Percentiles rank a stretch among this genome's conserved stretches.
Conservation (phyloP, 495 filamentous ascomycete genomes). For the Neurospora sp. region DNA sequence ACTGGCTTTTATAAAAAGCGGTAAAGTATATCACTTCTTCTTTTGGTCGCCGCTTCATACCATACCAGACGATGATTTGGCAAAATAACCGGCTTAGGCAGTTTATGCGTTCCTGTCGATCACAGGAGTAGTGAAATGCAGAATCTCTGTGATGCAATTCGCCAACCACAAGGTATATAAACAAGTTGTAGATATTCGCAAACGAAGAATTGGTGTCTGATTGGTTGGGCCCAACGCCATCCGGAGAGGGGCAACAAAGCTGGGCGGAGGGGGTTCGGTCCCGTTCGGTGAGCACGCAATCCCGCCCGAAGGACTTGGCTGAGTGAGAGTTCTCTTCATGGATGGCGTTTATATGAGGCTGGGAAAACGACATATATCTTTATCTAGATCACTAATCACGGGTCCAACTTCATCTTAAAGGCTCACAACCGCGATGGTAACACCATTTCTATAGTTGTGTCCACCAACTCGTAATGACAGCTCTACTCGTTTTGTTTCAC, state of each 20-base stretch:
- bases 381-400: too few relatives aligned
- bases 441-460: not conserved
- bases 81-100: not conserved
- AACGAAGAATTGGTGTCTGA: not conserved
- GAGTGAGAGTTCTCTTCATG: not conserved
- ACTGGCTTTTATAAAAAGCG: not conserved
- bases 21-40: not conserved
- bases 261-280: not conserved
- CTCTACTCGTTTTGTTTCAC: not conserved
- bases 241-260: not conserved
- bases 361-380: not conserved
- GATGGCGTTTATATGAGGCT: not conserved
- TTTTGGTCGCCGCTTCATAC: not conserved
- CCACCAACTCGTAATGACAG: not conserved
- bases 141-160: conserved; percentile 15
- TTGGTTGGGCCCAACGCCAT: not conserved
- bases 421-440: not conserved
- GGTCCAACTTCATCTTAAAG: not conserved
- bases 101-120: not conserved
- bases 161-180: not conserved
- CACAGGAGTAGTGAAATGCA: conserved; percentile 12
- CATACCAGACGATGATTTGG: not conserved
- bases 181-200: not conserved
- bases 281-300: not conserved
- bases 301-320: not conserved